Evolutionary conservation across 208 protist species (phyloP).

Genomic region (Acanthamoeba triangularis): DNA sequence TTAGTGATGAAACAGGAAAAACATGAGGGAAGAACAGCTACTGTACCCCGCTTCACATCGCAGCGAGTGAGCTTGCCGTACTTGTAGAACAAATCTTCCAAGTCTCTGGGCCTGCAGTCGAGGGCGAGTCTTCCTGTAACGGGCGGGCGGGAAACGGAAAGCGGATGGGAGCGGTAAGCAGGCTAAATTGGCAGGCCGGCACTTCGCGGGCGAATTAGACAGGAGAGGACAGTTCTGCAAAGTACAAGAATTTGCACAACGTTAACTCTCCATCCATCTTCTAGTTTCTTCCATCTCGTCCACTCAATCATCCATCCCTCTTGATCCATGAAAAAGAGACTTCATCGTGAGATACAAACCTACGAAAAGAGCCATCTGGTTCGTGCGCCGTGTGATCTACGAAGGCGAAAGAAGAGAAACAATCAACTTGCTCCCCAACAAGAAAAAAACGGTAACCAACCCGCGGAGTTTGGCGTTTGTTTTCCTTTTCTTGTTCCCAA

Average conservation of each 20-base stretch:
- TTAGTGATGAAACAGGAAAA: no score
- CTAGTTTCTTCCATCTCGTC: neutral
- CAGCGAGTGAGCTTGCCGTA: conserved; percentile 69
- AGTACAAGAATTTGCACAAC: neutral
- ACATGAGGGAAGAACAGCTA: neutral
- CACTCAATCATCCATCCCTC: neutral
- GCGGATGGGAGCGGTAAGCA: conserved; percentile 49
- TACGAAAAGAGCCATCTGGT: conserved; percentile 64
- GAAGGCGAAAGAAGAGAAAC: neutral
- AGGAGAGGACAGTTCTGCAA: neutral
- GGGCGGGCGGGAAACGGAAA: conserved; percentile 38
- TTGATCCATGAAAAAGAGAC: neutral
- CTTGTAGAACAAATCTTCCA: conserved; percentile 79
- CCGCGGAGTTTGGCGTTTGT: neutral
- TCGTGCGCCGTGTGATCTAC: neutral
- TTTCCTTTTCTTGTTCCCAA: neutral
- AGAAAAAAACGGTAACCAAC: neutral
- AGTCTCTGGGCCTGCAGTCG: conserved; percentile 7
- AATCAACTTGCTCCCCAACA: neutral
- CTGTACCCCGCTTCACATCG: conserved; percentile 70
- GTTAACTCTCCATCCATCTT: neutral
- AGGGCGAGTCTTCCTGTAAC: conserved; percentile 70
- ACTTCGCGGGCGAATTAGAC: neutral
- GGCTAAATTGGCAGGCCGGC: conserved; percentile 31
- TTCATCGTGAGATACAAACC: conserved; percentile 4